phyloP scores from a whole-genome alignment of 2,329 filamentous ascomycete genomes.

The Sporothrix dimorphospora region DNA sequence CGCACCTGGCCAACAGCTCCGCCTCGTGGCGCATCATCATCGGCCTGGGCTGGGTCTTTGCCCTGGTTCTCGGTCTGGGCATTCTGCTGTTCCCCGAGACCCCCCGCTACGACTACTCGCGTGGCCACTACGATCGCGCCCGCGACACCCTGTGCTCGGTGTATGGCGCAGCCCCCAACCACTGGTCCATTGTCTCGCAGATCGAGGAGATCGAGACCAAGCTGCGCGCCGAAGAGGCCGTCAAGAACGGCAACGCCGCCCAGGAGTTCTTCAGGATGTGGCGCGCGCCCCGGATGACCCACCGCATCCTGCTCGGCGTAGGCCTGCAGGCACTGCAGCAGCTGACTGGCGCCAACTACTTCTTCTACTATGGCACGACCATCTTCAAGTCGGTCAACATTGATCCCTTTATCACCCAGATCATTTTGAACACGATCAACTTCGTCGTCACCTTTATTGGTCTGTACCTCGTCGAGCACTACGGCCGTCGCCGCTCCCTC shows the following conservation, averaged over 20 bases:
- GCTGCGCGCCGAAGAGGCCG: constrained; percentile 47
- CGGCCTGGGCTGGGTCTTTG: constrained; percentile 57
- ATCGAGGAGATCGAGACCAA: constrained; percentile 32
- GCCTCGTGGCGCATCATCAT: constrained; percentile 66
- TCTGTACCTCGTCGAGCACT: constrained; percentile 69
- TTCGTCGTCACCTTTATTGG: constrained; percentile 65
- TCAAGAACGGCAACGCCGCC: constrained; percentile 50
- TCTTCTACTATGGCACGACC: constrained; percentile 64
- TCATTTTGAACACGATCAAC: constrained; percentile 53
- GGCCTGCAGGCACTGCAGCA: constrained; percentile 69
- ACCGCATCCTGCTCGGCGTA: constrained; percentile 67
- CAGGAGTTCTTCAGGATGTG: constrained; percentile 63
- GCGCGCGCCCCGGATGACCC: constrained; percentile 60
- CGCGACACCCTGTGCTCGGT: constrained; percentile 28
- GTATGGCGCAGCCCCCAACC: constrained; percentile 30
- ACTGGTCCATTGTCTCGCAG: constrained; percentile 31
- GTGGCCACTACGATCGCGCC: constrained; percentile 29
- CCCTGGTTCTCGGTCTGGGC: constrained; percentile 56
- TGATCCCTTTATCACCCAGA: constrained; percentile 67
- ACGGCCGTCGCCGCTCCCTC: constrained; percentile 68
- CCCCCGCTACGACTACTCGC: constrained; percentile 48
- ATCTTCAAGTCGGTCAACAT: constrained; percentile 71
- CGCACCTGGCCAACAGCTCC: constrained; percentile 44
- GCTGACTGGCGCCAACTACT: constrained; percentile 62
- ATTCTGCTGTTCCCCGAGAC: constrained; percentile 60